Conservation (phyloP, 108 stramenopile genomes). For the Cylindrotheca fusiformis region DNA sequence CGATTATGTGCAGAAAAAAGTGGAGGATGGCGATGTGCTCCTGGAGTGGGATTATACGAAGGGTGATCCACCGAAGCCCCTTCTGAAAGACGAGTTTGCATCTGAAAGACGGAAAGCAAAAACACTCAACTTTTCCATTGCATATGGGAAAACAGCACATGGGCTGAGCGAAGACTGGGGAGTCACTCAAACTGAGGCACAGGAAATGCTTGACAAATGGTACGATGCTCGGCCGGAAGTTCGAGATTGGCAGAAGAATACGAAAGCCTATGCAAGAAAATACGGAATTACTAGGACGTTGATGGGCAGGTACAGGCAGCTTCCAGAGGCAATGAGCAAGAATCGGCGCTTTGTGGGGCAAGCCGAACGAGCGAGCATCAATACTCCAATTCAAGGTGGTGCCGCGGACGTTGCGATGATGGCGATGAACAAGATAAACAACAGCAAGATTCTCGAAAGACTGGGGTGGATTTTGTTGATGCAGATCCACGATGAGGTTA, state of each 20-base stretch:
- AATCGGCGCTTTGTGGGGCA: slow-evolving; percentile 57
- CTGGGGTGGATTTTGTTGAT: slow-evolving; percentile 96
- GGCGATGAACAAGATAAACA: slow-evolving; percentile 98
- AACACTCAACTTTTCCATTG: slow-evolving; percentile 98
- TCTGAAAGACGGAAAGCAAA: slow-evolving; percentile 98
- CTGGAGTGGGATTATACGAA: slow-evolving; percentile 97
- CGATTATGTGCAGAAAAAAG: slow-evolving; percentile 88
- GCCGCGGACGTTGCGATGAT: slow-evolving; percentile 99
- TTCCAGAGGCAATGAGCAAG: slow-evolving; percentile 77
- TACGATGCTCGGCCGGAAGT: slow-evolving; percentile 97
- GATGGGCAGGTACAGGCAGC: slow-evolving; percentile 93
- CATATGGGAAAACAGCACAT: slow-evolving; percentile 99
- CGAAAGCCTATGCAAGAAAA: slow-evolving; percentile 65
- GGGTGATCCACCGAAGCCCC: slow-evolving; percentile 90
- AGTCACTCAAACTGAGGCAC: slow-evolving; percentile 84
- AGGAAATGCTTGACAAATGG: slow-evolving; percentile 94
- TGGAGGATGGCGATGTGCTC: slow-evolving; percentile 92
- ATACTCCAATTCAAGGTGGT: slow-evolving; percentile 99
- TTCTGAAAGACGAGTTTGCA: slow-evolving; percentile 96
- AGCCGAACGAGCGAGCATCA: slow-evolving; percentile 95
- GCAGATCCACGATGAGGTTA: slow-evolving; percentile 99
- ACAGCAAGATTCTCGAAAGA: slow-evolving; percentile 64
- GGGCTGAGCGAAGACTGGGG: slow-evolving; percentile 98
- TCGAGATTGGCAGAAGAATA: slow-evolving; percentile 86
- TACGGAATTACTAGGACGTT: slow-evolving; percentile 86